Evolutionary conservation across 2,329 filamentous ascomycete genomes (phyloP), one percentile per base, ranked within the genome.

Genomic region (Penicillium sp.): DNA sequence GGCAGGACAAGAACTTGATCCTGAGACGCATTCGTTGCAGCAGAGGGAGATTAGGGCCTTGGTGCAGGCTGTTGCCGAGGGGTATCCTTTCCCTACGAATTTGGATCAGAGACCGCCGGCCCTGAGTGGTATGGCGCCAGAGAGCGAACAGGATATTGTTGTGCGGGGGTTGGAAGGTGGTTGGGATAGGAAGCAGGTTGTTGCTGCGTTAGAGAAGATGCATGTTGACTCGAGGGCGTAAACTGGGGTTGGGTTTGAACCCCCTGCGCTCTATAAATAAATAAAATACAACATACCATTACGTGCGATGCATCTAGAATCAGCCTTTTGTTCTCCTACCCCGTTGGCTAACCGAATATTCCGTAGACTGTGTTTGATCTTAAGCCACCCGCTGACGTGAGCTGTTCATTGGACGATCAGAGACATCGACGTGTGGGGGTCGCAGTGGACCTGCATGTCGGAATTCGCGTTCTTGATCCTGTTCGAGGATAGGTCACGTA

Each of bases 21-120:
- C 61, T 2, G 51, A 25, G 21, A 21, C 6, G 15, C 53, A n/a
- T 25, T 55, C 53, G 10, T n/a, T 44, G 3, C 23, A 33, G 54
- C 80, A 72, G 55, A 70, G 71, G 0, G 73, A 77, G 58, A 70
- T 84, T 3, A 72, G 74, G 58, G 77, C 80, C 2, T 77, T 84
- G 35, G 69, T 87, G 0, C 68, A 73, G 4, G 81, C 82, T 13
- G 71, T 87, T 6, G 82, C 75, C 0, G 81, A 86, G 35, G 85
- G 83, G 0, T 87, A 87, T 68, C 81, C 84, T 1, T 87, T 87
- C 59, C 84, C 84, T 0, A 86, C 84, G 6, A 86, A 87, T 68
- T 61, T 87, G 49, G 84, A 87, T 65, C 77, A 72, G 2, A 78
- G 84, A 48, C 79, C 83, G 1, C 85, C 85, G 0, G 79, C 77